Conservation (phyloP, 345 rosid genomes). For the Rhizophora mangle region DNA sequence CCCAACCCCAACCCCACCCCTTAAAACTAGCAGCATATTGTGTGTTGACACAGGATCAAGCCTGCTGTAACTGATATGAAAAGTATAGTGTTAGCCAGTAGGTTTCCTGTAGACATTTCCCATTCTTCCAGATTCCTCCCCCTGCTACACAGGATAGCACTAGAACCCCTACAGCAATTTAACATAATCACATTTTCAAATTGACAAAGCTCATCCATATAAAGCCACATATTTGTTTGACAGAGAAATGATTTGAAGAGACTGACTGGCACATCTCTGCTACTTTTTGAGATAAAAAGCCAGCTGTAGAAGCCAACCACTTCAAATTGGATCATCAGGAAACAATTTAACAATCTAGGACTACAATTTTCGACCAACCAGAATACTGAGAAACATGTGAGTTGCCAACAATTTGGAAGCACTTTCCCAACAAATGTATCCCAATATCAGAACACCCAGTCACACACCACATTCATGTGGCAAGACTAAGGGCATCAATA, state of each 20-base stretch:
- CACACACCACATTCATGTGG: background rate
- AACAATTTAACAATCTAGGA: background rate
- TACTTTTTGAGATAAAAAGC: background rate
- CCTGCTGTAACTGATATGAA: no score
- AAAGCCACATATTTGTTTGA: background rate
- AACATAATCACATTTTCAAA: background rate
- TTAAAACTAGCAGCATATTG: no score
- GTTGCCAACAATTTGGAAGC: background rate
- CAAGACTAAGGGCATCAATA: background rate
- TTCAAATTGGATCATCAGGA: background rate
- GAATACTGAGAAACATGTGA: background rate
- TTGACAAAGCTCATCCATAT: background rate
- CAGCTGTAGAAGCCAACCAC: background rate
- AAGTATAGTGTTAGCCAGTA: no score
- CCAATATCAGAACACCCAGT: no score
- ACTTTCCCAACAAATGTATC: background rate
- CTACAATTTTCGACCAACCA: background rate
- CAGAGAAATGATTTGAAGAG: background rate
- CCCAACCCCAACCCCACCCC: no score
- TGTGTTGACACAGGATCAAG: no score
- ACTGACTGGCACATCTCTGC: background rate
- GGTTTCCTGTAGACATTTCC: no score
- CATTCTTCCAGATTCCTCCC: no score
- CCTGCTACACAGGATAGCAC: no score
- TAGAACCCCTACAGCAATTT: background rate